Evolutionary conservation across 345 rosid genomes (phyloP), one percentile per base, ranked within the genome.

Genomic region (Camelina hispida): DNA sequence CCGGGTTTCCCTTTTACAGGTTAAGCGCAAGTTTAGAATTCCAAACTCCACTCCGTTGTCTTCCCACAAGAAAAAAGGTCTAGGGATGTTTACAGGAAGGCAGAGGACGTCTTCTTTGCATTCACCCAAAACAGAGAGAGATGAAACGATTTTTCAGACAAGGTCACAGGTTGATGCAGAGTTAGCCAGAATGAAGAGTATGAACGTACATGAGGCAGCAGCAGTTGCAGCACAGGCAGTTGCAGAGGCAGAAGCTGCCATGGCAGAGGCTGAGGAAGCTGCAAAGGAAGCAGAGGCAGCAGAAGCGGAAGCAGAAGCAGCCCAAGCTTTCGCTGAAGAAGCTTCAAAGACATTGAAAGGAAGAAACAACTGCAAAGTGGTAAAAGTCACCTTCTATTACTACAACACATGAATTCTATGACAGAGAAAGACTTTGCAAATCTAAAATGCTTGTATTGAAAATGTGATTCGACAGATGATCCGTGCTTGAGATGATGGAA

Each of bases 221-320:
- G 86, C 78, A 3, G 91, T 90, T 57, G 99, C 99, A 46, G 96
- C 93, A 65, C 87, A 76, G 74, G 97, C 97, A 62, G 99, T 96
- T 78, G 89, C 88, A 30, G 90, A 91, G 81, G 98, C 99, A 57
- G 99, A 93, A 82, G 90, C 87, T 71, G 96, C 96, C 28, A 87
- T 90, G 59, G 93, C 91, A 3, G 97, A 81, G 72, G 99, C 99
- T 62, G 98, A 95, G 74, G 94, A 86, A 84, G 99, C 99, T 77
- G 93, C 90, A 11, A 93, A 86, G 71, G 99, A 93, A 74, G 98
- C 99, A 7, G 97, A 95, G 74, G 87, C 80, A 61, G 97, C 98
- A 10, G 99, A 96, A 80, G 98, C 97, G 15, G 89, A 90, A 69
- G 99, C 97, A 17, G 98, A 89, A 77, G 96, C 85, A 44, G 99